These are phyloP conservation scores for Phenoliferia sp. DNA, from an alignment of 1,284 basidiomycete species.

Conservation along the genomic window DNA sequence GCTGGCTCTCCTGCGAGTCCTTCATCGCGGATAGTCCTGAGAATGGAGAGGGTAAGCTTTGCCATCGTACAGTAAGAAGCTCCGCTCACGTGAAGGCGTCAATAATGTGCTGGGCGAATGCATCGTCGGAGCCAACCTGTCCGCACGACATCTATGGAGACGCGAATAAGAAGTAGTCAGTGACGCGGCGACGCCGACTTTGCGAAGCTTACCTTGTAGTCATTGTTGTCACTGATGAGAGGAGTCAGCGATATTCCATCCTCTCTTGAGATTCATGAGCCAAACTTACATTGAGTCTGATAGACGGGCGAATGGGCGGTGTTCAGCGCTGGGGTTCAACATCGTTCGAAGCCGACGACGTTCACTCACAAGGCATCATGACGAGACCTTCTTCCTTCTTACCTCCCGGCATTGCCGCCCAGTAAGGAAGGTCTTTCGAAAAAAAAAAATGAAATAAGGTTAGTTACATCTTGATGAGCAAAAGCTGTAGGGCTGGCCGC, in stretches of 20 bases:
- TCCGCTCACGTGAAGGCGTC: slow-evolving; percentile 32
- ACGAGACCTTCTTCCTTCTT: slow-evolving; percentile 29
- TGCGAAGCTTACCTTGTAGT: slow-evolving; percentile 21
- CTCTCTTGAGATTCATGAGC: too few relatives aligned
- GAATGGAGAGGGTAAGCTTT: not conserved
- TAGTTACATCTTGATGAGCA: too few relatives aligned
- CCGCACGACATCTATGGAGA: slow-evolving; percentile 35
- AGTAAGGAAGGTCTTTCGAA: slow-evolving; percentile 38
- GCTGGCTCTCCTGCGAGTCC: slow-evolving; percentile 37
- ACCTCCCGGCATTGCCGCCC: slow-evolving; percentile 26
- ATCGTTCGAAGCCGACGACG: too few relatives aligned
- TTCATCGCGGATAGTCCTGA: slow-evolving; percentile 35
- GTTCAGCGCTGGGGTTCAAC: too few relatives aligned
- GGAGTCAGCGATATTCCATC: not conserved
- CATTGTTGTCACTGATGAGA: slow-evolving; percentile 32
- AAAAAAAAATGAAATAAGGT: too few relatives aligned
- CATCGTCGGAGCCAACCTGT: slow-evolving; percentile 36
- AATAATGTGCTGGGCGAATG: slow-evolving; percentile 36
- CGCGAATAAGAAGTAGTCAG: not conserved
- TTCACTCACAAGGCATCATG: slow-evolving; percentile 33
- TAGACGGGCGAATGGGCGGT: too few relatives aligned
- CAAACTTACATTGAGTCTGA: too few relatives aligned
- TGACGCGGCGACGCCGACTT: too few relatives aligned
- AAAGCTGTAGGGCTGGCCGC: too few relatives aligned
- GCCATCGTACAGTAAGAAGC: not conserved